Evolutionary conservation across 2,329 filamentous ascomycete species (phyloP), one percentile per base, ranked within the genome.

Genomic region (Penicillium griseofulvum): DNA sequence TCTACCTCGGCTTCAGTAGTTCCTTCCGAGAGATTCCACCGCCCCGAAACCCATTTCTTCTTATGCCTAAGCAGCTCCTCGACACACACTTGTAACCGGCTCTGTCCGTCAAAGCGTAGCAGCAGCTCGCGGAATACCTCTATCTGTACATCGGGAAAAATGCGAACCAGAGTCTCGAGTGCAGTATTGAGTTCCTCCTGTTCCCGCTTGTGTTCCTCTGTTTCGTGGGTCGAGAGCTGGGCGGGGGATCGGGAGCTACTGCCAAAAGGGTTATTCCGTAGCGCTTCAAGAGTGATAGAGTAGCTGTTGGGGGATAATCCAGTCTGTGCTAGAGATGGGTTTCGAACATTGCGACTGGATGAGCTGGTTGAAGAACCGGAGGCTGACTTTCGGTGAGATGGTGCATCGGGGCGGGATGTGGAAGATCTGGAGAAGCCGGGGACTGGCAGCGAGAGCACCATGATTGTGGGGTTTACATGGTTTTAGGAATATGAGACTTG

Each of bases 51-150:
- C 77, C 77, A 80, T 63, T 76, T 70, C 41, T 74, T 67, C 56
- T 78, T 76, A 58, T 79, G 71, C 38, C 74, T 71, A 44, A 79
- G 62, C 7, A 80, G 65, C 65, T 80, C 76, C 56, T 79, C 77
- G 9, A 76, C 75, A 51, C 75, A 78, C 31, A 80, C 71, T 47
- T 78, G 71, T 9, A 80, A 62, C 49, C 76, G 69, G 56, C 78
- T 80, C 43, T 74, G 65, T 11, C 76, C 77, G 56, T 78, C 76
- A 58, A 80, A 80, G 12, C 73, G 73, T 5, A 72, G 60, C 19
- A 80, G 68, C 28, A 80, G 60, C 62, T 80, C 78, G 7, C 78
- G 75, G 39, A 80, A 76, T 5, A 79, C 77, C 55, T 80, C 78
- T 50, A 76, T 63, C 47, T 73, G 73, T 39, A 79, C 68, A 55